These are phyloP conservation scores for Xerophyta viscosa DNA, from an alignment of 106 monocot species.

Conservation along the genomic window DNA sequence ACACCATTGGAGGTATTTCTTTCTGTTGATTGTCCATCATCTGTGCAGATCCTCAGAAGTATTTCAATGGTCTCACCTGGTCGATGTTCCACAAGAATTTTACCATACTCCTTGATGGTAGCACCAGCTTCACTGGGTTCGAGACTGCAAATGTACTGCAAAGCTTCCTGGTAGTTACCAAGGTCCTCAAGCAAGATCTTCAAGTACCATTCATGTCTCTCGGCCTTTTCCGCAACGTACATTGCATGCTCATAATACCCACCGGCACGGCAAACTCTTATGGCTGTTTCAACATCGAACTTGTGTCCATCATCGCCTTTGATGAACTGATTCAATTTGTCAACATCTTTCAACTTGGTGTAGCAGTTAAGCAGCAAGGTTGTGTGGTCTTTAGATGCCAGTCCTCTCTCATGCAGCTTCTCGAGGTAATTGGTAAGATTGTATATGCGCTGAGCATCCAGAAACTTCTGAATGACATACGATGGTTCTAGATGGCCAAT, in stretches of 20 bases:
- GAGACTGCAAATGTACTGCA: conserved; percentile 80
- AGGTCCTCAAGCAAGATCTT: conserved; percentile 98
- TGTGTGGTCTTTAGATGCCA: conserved; percentile 93
- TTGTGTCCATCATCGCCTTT: conserved; percentile 87
- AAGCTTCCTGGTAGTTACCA: conserved; percentile 73
- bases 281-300: conserved; percentile 99
- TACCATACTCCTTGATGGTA: conserved; percentile 91
- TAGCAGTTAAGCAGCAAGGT: conserved; percentile 96
- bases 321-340: conserved; percentile 90
- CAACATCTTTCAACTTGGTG: conserved; percentile 96
- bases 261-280: conserved; percentile 89
- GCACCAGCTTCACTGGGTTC: conserved; percentile 80
- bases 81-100: conserved; percentile 85
- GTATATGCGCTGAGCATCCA: conserved; percentile 91
- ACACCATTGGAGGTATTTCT: conserved; percentile 30
- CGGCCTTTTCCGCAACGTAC: conserved; percentile 88
- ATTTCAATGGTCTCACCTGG: conserved; percentile 68
- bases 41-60: conserved; percentile 71
- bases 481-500: conserved; percentile 96
- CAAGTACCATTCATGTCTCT: conserved; percentile 89
- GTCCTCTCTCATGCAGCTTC: conserved; percentile 77
- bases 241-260: conserved; percentile 99
- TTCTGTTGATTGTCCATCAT: conserved; percentile 23
- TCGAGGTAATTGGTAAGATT: conserved; percentile 94
- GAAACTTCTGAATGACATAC: conserved; percentile 98